Percentiles rank a stretch among this genome's conserved stretches.
Evolutionary conservation across 805 yeast genomes (phyloP).

Genomic region (Lachancea sp.): DNA sequence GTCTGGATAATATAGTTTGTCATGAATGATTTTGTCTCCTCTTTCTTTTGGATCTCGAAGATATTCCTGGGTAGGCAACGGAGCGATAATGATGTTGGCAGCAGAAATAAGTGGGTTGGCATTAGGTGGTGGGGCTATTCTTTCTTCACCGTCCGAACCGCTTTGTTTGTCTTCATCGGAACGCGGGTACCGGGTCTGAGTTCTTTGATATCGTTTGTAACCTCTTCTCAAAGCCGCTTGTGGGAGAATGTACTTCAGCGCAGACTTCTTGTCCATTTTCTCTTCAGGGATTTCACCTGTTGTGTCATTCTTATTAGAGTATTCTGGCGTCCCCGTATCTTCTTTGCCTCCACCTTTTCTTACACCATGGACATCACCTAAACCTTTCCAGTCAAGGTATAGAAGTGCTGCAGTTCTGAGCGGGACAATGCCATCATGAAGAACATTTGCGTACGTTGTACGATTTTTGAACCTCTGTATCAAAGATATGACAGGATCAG

Average conservation of each 20-base stretch:
- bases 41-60: constrained; percentile 62
- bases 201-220: constrained; percentile 21
- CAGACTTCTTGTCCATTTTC: constrained; percentile 23
- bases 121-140: constrained; percentile 43
- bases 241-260: constrained; percentile 25
- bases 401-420: constrained; percentile 80
- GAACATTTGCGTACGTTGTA: constrained; percentile 81
- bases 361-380: constrained; percentile 43
- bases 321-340: constrained; percentile 2
- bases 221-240: constrained; percentile 19
- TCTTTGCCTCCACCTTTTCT: constrained; percentile 11
- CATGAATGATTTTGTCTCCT: constrained; percentile 70
- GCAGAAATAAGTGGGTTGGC: constrained; percentile 78
- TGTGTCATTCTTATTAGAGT: constrained; percentile 5
- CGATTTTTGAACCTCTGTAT: constrained; percentile 60
- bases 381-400: constrained; percentile 79
- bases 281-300: constrained; percentile 26
- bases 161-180: neutral
- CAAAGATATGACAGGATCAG: constrained; percentile 61
- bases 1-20: constrained; percentile 57
- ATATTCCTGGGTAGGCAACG: constrained; percentile 64
- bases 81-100: constrained; percentile 68
- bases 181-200: constrained; percentile 17
- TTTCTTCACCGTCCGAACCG: neutral
- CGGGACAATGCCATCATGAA: constrained; percentile 95